Percentiles rank a stretch among this genome's conserved stretches.
These are phyloP conservation scores for Chaetomiaceae sp. DNA, from an alignment of 2,329 filamentous ascomycete genomes.

Conservation along the genomic window DNA sequence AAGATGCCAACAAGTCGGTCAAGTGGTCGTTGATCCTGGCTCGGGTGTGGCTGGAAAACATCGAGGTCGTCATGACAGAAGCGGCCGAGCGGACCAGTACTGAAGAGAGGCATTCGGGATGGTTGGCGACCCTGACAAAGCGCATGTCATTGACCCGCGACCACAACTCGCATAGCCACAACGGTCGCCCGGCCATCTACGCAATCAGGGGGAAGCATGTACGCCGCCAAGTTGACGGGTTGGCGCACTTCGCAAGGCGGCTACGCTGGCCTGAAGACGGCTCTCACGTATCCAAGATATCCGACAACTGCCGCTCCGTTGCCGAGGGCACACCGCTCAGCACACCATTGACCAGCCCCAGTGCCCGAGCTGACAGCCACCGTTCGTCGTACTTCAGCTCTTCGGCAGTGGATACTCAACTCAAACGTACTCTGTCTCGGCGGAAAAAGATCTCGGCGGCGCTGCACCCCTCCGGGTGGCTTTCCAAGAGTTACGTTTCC, in stretches of 20 bases:
- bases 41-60: slow-evolving; percentile 63
- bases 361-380: slow-evolving; percentile 34
- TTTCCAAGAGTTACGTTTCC: slow-evolving; percentile 63
- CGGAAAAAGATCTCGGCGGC: slow-evolving; percentile 53
- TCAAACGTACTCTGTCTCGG: slow-evolving; percentile 36
- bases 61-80: slow-evolving; percentile 49
- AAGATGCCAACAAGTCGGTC: slow-evolving; percentile 55
- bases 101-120: slow-evolving; percentile 37
- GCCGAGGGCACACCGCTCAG: slow-evolving; percentile 40
- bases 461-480: slow-evolving; percentile 57
- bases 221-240: slow-evolving; percentile 54
- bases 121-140: slow-evolving; percentile 55
- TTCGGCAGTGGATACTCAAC: slow-evolving; percentile 20
- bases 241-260: slow-evolving; percentile 59
- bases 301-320: slow-evolving; percentile 42
- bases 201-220: slow-evolving; percentile 52
- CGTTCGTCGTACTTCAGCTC: slow-evolving; percentile 45
- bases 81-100: slow-evolving; percentile 25
- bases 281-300: slow-evolving; percentile 44
- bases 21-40: slow-evolving; percentile 64
- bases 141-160: slow-evolving; percentile 44
- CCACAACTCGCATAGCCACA: slow-evolving; percentile 34
- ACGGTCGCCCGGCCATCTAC: slow-evolving; percentile 36
- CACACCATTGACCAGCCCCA: slow-evolving; percentile 35
- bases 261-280: slow-evolving; percentile 60